Percentiles rank a stretch among this genome's conserved stretches.
Evolutionary conservation across 2,329 filamentous ascomycete species (phyloP).

Genomic region (Venturia aucupariae): DNA sequence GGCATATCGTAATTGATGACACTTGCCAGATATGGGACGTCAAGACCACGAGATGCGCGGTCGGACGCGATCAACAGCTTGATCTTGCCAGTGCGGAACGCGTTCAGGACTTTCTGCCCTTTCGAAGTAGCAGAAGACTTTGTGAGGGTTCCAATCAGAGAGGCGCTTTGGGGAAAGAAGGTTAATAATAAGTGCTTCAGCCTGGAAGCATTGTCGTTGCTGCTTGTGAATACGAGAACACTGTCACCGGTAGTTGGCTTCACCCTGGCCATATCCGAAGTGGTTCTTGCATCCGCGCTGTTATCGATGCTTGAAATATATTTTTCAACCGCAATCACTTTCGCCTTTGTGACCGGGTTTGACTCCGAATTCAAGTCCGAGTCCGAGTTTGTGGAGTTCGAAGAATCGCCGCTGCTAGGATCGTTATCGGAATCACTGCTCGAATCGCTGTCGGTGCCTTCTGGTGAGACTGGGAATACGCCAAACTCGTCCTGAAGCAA

Average conservation of each 20-base stretch:
- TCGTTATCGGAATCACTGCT: conserved; percentile 17
- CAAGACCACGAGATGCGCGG: conserved; percentile 83
- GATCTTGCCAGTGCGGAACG: conserved; percentile 53
- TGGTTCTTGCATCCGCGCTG: background rate
- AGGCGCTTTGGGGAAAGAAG: conserved; percentile 50
- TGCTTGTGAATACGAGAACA: conserved; percentile 80
- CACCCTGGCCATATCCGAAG: background rate
- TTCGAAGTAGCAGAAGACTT: conserved; percentile 67
- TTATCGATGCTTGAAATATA: background rate
- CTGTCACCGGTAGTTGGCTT: background rate
- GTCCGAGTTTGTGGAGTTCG: conserved; percentile 1
- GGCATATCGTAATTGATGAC: conserved; percentile 94
- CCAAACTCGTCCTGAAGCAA: conserved; percentile 44
- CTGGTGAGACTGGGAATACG: conserved; percentile 15
- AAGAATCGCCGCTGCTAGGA: conserved; percentile 9
- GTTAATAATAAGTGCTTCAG: conserved; percentile 70
- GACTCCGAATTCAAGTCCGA: background rate
- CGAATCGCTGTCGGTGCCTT: conserved; percentile 23
- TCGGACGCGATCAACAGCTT: conserved; percentile 83
- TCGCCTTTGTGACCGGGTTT: background rate
- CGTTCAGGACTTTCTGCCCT: conserved; percentile 56
- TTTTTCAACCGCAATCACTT: background rate
- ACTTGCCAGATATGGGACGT: conserved; percentile 68
- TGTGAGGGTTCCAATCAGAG: conserved; percentile 59
- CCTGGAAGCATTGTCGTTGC: conserved; percentile 78